Percentiles rank a stretch among this genome's conserved stretches.
Evolutionary conservation across 2,329 filamentous ascomycete species (phyloP).

Genomic region (Trichoderma simmonsii): DNA sequence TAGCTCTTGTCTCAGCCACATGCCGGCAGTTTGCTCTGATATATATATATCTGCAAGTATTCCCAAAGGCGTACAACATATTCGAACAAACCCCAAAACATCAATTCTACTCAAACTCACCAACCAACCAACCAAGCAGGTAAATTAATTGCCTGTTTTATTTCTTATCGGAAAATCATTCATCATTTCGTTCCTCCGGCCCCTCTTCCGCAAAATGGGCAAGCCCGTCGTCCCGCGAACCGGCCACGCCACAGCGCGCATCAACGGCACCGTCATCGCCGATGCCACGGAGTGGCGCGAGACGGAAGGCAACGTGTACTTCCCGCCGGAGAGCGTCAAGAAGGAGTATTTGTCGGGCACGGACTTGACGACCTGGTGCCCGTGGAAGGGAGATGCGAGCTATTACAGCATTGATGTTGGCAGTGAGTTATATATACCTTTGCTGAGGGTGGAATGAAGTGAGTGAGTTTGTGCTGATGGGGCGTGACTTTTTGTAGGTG

Average conservation of each 20-base stretch:
- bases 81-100: neutral
- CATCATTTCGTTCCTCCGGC: neutral
- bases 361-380: slow-evolving; percentile 47
- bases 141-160: neutral
- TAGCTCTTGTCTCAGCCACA: neutral
- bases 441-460: neutral
- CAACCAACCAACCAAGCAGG: neutral
- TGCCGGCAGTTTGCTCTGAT: neutral
- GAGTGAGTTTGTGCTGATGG: neutral
- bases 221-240: slow-evolving; percentile 21
- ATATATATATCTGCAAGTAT: neutral
- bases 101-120: neutral
- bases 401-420: slow-evolving; percentile 54
- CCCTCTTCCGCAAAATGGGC: neutral
- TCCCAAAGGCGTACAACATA: neutral
- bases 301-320: slow-evolving; percentile 59
- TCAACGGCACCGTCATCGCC: slow-evolving; percentile 50
- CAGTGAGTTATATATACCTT: slow-evolving; percentile 30
- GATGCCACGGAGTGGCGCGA: slow-evolving; percentile 49
- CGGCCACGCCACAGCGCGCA: slow-evolving; percentile 41
- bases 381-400: slow-evolving; percentile 56
- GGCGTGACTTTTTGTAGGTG: slow-evolving; percentile 30
- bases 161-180: neutral
- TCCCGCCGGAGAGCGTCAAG: slow-evolving; percentile 46
- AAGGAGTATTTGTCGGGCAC: slow-evolving; percentile 44